A percentile compares a stretch with the other conserved stretches of the same genome.
These are phyloP conservation scores for Alternaria dauci DNA, from an alignment of 2,329 filamentous ascomycete species.

Conservation along the genomic window DNA sequence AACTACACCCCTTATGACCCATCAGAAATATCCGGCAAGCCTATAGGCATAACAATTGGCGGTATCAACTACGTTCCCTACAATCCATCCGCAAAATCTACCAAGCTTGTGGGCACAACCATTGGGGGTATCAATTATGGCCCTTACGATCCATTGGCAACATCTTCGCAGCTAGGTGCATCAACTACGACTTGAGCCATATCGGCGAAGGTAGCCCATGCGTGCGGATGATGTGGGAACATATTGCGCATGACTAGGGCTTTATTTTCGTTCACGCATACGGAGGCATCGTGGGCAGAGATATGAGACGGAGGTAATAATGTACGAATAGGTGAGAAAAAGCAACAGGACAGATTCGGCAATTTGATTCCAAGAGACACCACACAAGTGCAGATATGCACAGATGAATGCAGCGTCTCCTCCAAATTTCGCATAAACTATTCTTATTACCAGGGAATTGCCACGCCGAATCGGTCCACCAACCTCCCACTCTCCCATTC, in stretches of 20 bases:
- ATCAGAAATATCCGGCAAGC: background rate
- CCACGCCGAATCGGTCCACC: constrained; percentile 55
- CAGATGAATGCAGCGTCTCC: background rate
- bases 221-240: background rate
- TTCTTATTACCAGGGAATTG: constrained; percentile 53
- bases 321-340: background rate
- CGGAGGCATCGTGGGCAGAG: background rate
- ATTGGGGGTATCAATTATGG: background rate
- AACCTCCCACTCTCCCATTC: constrained; percentile 50
- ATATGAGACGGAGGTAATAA: background rate
- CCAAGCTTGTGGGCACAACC: background rate
- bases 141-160: background rate
- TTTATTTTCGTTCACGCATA: background rate
- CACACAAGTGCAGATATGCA: background rate
- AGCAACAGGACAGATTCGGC: background rate
- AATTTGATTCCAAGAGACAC: background rate
- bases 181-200: background rate
- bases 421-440: background rate
- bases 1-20: background rate
- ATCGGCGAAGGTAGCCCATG: background rate
- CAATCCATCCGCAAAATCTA: background rate
- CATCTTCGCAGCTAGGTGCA: background rate
- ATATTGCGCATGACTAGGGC: background rate
- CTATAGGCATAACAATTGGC: background rate
- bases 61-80: background rate